Conservation (phyloP, 75 land plant genomes). For the Cupressus sempervirens region DNA sequence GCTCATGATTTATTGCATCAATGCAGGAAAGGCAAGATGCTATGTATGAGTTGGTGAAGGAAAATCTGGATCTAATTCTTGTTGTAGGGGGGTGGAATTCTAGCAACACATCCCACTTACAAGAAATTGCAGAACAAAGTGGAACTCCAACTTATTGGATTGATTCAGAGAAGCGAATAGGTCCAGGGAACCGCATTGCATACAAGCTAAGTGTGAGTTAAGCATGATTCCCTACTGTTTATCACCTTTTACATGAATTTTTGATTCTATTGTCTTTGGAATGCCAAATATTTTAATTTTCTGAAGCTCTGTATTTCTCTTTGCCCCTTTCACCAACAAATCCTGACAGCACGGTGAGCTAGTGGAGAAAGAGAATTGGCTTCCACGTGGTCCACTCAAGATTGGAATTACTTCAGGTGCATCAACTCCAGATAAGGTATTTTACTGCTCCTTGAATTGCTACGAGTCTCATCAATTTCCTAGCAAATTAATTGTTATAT, state of each 20-base stretch:
- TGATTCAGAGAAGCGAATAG: conserved; percentile 36
- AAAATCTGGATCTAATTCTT: conserved; percentile 37
- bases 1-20: not conserved
- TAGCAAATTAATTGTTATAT: not conserved
- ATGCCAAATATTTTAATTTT: not conserved
- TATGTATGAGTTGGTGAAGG: conserved; percentile 38
- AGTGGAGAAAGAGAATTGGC: conserved; percentile 46
- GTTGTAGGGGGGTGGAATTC: conserved; percentile 52
- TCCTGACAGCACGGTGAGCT: conserved; percentile 36
- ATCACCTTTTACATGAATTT: not conserved
- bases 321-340: not conserved
- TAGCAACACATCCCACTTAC: conserved; percentile 47
- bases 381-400: conserved; percentile 39
- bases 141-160: conserved; percentile 48
- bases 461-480: not conserved
- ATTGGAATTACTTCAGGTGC: conserved; percentile 51
- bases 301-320: not conserved
- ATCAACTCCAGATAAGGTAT: conserved; percentile 50
- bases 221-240: not conserved
- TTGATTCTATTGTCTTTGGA: not conserved
- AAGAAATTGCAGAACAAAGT: conserved; percentile 42
- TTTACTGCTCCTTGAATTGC: not conserved
- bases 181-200: conserved; percentile 38
- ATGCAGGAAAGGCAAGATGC: conserved; percentile 52
- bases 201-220: conserved; percentile 39